Evolutionary conservation across 768 basidiomycete genomes (phyloP).

Genomic region (Cystoderma amianthinum): DNA sequence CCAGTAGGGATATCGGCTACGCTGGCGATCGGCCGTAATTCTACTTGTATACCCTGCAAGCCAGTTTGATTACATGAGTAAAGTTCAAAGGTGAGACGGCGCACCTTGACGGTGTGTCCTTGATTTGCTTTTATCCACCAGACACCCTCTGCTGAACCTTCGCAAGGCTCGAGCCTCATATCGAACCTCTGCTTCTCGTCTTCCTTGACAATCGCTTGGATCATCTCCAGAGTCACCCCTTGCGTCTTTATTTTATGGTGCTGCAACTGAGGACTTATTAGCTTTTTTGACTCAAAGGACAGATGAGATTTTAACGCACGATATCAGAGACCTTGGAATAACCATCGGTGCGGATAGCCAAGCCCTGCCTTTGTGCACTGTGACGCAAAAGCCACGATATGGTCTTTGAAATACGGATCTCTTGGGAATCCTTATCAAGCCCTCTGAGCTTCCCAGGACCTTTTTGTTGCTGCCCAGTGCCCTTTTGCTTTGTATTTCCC

Average conservation of each 20-base stretch:
- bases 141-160: constrained; percentile 20
- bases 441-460: constrained; percentile 45
- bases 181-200: constrained; percentile 67
- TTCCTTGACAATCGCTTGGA: constrained; percentile 58
- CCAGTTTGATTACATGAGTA: background rate
- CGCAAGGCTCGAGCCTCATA: constrained; percentile 41
- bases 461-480: background rate
- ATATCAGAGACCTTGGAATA: constrained; percentile 79
- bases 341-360: constrained; percentile 78
- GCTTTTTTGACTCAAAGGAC: background rate
- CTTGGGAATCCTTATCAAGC: constrained; percentile 52
- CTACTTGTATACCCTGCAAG: constrained; percentile 27
- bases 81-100: constrained; percentile 4
- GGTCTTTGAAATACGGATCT: constrained; percentile 75
- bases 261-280: constrained; percentile 40
- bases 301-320: constrained; percentile 39
- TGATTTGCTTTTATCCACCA: constrained; percentile 93
- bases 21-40: constrained; percentile 51
- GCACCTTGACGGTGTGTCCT: constrained; percentile 79
- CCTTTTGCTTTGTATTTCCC: too few species aligned
- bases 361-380: constrained; percentile 69
- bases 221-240: constrained; percentile 38
- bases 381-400: constrained; percentile 91
- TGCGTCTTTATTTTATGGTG: constrained; percentile 56
- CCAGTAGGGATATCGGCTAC: constrained; percentile 58